Percentiles rank a stretch among this genome's conserved stretches.
These are phyloP conservation scores for Puccinia polysora DNA, from an alignment of 1,284 basidiomycete species.

Conservation along the genomic window DNA sequence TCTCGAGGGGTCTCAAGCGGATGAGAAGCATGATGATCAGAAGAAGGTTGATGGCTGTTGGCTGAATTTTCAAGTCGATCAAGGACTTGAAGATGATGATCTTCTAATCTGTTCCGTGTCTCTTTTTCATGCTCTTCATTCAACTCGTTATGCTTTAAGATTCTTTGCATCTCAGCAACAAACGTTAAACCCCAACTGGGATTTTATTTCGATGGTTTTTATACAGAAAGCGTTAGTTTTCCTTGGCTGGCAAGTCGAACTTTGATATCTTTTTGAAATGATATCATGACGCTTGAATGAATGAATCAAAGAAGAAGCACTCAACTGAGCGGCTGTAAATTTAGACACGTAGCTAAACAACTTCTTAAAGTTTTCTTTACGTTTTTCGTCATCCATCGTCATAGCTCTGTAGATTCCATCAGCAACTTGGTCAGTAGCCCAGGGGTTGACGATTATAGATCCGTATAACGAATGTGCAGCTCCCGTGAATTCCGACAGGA, in stretches of 20 bases:
- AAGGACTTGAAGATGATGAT: too few species aligned
- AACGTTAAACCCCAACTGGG: slow-evolving; percentile 40
- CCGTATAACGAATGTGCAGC: slow-evolving; percentile 94
- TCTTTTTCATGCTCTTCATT: neutral
- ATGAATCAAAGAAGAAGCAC: neutral
- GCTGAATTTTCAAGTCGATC: too few species aligned
- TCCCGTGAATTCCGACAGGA: slow-evolving; percentile 95
- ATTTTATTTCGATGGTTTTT: too few species aligned
- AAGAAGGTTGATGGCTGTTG: too few species aligned
- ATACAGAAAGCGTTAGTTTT: neutral
- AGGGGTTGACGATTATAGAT: slow-evolving; percentile 85
- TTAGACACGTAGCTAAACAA: slow-evolving; percentile 64
- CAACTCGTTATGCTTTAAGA: slow-evolving; percentile 20
- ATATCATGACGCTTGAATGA: too few species aligned
- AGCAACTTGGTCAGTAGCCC: slow-evolving; percentile 74
- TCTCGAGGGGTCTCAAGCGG: too few species aligned
- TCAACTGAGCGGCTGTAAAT: slow-evolving; percentile 33
- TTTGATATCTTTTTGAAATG: neutral
- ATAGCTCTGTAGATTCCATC: slow-evolving; percentile 91
- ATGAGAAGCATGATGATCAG: too few species aligned
- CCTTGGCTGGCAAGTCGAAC: neutral
- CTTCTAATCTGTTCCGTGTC: neutral
- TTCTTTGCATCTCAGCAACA: slow-evolving; percentile 38
- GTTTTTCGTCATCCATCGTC: slow-evolving; percentile 73
- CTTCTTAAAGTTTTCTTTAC: slow-evolving; percentile 87